Evolutionary conservation across 1,284 basidiomycete genomes (phyloP).

Genomic region (Cryptococcus sp.): DNA sequence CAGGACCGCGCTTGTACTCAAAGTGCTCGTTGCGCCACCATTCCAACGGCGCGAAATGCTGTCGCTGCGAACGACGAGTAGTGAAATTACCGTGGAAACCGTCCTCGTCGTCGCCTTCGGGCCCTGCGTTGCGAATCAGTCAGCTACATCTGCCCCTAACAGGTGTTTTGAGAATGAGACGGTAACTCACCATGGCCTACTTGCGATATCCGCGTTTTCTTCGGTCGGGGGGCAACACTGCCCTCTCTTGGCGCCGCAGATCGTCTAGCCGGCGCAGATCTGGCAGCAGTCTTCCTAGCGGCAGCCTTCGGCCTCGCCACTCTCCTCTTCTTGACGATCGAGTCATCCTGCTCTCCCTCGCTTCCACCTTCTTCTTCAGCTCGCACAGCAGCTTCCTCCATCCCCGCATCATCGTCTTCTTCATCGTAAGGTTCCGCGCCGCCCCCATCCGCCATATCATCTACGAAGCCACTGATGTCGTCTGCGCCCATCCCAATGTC

Average conservation of each 20-base stretch:
- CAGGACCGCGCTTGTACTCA: slow-evolving; percentile 66
- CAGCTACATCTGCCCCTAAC: too few species aligned
- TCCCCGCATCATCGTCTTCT: slow-evolving; percentile 6
- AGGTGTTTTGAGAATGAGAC: too few species aligned
- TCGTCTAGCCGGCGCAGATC: slow-evolving; percentile 3
- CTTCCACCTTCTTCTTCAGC: slow-evolving; percentile 1
- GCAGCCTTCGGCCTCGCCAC: slow-evolving; percentile 3
- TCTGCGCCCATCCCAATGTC: slow-evolving; percentile 4
- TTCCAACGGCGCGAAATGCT: slow-evolving; percentile 75
- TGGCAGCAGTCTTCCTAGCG: slow-evolving; percentile 16
- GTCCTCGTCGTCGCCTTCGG: slow-evolving; percentile 20
- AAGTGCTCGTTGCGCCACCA: slow-evolving; percentile 93
- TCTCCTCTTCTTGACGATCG: slow-evolving; percentile 8
- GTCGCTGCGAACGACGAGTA: slow-evolving; percentile 71
- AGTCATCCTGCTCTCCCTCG: slow-evolving; percentile 10
- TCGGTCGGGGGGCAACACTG: slow-evolving; percentile 14
- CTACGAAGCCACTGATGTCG: slow-evolving; percentile 8
- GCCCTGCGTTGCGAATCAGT: too few species aligned
- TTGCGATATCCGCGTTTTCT: slow-evolving; percentile 26
- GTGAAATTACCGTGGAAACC: slow-evolving; percentile 57
- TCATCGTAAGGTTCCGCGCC: background rate
- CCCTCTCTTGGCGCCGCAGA: slow-evolving; percentile 7
- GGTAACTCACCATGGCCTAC: slow-evolving; percentile 19
- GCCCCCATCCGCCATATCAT: slow-evolving; percentile 12
- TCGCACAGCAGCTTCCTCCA: background rate